Evolutionary conservation across 139 green algal species (phyloP).

Genomic region (Coelastrella sp.): DNA sequence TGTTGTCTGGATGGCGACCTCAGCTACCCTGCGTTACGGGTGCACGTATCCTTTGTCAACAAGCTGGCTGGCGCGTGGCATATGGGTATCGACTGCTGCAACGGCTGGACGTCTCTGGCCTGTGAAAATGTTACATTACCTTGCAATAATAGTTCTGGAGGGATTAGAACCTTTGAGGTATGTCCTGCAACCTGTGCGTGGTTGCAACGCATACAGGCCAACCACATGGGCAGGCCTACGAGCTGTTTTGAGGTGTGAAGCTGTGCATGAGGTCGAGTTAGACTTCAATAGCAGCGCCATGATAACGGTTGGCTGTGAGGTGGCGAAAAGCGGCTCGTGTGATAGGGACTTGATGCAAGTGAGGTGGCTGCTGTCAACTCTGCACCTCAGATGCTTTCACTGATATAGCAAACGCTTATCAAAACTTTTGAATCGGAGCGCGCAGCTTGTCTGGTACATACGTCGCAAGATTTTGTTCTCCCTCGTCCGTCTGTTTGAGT

Average conservation of each 20-base stretch:
- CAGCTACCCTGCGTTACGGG: conserved; percentile 24
- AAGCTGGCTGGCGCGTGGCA: neutral
- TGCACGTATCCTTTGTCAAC: conserved; percentile 5
- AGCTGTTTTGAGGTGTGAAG: neutral
- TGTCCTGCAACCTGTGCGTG: neutral
- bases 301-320: neutral
- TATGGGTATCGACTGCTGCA: neutral
- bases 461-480: neutral
- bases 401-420: neutral
- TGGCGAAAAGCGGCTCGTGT: neutral
- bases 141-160: neutral
- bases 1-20: neutral
- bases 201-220: conserved; percentile 1
- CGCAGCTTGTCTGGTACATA: neutral
- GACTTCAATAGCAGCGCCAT: neutral
- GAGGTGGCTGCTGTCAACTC: neutral
- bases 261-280: neutral
- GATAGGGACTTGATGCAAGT: neutral
- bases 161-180: neutral
- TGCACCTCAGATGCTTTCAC: neutral
- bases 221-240: neutral
- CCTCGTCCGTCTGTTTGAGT: neutral
- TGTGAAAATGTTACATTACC: neutral
- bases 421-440: neutral
- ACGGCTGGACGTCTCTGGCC: neutral